A percentile compares a stretch with the other conserved stretches of the same genome.
phyloP scores from a whole-genome alignment of 2,329 filamentous ascomycete species.

The Xylaria polymorpha region DNA sequence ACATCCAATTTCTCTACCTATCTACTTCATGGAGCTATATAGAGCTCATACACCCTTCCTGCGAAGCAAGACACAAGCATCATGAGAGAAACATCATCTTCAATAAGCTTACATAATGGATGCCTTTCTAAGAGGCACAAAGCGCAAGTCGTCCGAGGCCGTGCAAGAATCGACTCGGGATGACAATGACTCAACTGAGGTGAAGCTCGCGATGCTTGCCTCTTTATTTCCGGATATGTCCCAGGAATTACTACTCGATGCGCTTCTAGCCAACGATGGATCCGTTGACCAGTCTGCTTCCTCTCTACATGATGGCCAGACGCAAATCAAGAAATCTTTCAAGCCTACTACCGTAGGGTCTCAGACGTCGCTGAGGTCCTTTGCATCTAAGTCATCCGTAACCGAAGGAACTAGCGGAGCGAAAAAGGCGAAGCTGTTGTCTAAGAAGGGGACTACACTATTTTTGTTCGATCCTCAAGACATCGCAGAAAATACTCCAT shows the following conservation, averaged over 20 bases:
- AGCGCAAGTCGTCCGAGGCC: constrained; percentile 58
- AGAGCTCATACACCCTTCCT: neutral
- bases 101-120: constrained; percentile 60
- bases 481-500: constrained; percentile 85
- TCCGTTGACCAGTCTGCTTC: constrained; percentile 74
- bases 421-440: constrained; percentile 63
- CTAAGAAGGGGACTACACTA: constrained; percentile 83
- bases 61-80: neutral
- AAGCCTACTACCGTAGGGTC: constrained; percentile 57
- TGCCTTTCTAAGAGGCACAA: constrained; percentile 65
- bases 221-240: constrained; percentile 77
- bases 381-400: constrained; percentile 50
- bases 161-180: constrained; percentile 33
- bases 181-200: constrained; percentile 78
- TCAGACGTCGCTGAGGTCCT: constrained; percentile 72
- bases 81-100: constrained; percentile 17
- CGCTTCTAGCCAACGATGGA: constrained; percentile 81
- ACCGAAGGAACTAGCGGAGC: constrained; percentile 36
- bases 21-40: constrained; percentile 6
- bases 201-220: constrained; percentile 85
- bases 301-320: constrained; percentile 58
- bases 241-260: constrained; percentile 78
- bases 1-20: neutral
- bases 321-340: constrained; percentile 47
- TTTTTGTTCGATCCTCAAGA: constrained; percentile 86